Evolutionary conservation across 2,329 filamentous ascomycete species (phyloP).

Genomic region (Pyrenophora teres): DNA sequence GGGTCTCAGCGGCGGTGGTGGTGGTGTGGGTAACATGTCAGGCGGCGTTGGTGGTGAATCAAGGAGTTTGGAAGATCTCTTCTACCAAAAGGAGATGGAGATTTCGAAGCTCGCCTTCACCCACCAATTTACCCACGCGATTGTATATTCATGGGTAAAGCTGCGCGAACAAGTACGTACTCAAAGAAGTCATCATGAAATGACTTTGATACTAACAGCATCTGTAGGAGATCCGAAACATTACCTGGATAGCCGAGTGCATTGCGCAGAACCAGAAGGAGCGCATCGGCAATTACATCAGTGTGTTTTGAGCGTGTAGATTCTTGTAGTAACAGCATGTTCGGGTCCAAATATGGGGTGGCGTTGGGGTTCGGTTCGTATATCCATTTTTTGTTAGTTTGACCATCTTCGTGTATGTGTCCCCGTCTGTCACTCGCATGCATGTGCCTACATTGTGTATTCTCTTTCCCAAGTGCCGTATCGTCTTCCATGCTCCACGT

Average conservation of each 20-base stretch:
- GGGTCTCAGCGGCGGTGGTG: conserved; percentile 73
- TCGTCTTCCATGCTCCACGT: no score
- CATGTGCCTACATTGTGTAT: neutral
- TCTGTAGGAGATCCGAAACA: conserved; percentile 92
- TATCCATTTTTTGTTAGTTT: conserved; percentile 33
- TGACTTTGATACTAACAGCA: conserved; percentile 17
- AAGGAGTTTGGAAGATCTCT: conserved; percentile 93
- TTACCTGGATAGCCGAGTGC: conserved; percentile 99
- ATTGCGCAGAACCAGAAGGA: conserved; percentile 99
- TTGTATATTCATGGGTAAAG: conserved; percentile 98
- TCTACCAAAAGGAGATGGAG: conserved; percentile 99
- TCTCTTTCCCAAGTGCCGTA: neutral
- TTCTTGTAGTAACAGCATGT: conserved; percentile 34
- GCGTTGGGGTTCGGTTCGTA: conserved; percentile 39
- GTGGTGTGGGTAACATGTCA: conserved; percentile 81
- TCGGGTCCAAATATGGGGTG: conserved; percentile 32
- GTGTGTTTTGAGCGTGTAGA: conserved; percentile 67
- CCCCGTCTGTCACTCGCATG: neutral
- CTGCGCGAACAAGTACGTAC: conserved; percentile 86
- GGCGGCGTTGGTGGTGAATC: conserved; percentile 79
- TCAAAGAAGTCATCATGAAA: neutral
- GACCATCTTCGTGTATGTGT: conserved; percentile 17
- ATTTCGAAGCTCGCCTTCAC: conserved; percentile 95
- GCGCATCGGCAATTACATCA: conserved; percentile 97
- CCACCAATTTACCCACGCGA: conserved; percentile 89